These are phyloP conservation scores for Cladosporium sp. DNA, from an alignment of 2,329 filamentous ascomycete genomes.

Conservation along the genomic window DNA sequence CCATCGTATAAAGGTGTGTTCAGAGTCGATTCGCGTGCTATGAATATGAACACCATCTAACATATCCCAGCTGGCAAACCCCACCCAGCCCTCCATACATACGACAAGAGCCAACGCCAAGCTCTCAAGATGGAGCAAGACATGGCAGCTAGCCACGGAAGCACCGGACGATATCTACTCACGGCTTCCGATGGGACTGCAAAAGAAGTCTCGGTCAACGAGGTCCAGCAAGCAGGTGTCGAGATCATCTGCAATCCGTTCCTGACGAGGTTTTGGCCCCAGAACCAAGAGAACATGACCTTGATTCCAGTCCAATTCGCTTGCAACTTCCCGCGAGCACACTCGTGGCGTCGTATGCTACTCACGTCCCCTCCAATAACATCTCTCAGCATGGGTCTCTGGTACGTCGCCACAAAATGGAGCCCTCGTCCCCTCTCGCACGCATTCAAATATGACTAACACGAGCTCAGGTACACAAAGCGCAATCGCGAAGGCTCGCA, in stretches of 20 bases:
- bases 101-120: neutral
- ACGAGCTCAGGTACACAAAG: neutral
- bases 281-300: constrained; percentile 11
- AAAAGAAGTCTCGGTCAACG: neutral
- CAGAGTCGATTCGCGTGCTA: neutral
- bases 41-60: neutral
- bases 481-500: constrained; percentile 1
- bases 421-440: too few species aligned
- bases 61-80: neutral
- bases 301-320: neutral
- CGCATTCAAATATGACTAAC: neutral
- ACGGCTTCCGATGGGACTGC: neutral
- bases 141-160: neutral
- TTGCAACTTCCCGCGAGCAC: neutral
- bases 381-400: neutral
- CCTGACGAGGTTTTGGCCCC: constrained; percentile 10
- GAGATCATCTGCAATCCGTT: constrained; percentile 12
- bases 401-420: neutral
- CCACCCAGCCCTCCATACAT: constrained; percentile 1
- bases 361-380: constrained; percentile 10
- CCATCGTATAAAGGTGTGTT: neutral
- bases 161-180: neutral
- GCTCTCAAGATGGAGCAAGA: neutral
- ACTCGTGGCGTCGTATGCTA: constrained; percentile 14
- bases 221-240: neutral